A percentile compares a stretch with the other conserved stretches of the same genome.
Conservation (phyloP, 1,284 basidiomycete species). For the Malassezia brasiliensis region DNA sequence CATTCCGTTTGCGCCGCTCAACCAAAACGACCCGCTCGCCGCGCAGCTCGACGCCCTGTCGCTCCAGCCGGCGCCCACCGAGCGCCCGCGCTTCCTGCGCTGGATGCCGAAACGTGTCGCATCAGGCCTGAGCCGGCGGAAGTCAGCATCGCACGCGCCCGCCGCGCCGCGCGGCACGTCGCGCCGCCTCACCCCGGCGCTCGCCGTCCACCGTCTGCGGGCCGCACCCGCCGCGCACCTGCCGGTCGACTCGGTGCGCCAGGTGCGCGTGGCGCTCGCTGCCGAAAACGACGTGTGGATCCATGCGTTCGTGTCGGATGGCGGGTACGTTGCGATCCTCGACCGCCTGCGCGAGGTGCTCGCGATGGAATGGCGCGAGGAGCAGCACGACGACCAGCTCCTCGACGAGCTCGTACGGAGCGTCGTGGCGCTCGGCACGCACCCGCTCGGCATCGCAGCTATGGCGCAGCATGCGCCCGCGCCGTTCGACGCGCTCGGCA, state of each 20-base stretch:
- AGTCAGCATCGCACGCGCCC: neutral
- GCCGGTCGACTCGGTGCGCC: slow-evolving; percentile 18
- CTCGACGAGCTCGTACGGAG: slow-evolving; percentile 85
- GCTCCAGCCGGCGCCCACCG: neutral
- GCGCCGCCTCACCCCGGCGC: neutral
- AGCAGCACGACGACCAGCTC: slow-evolving; percentile 81
- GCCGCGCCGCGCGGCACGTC: neutral
- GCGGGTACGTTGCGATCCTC: slow-evolving; percentile 75
- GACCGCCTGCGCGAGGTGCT: slow-evolving; percentile 82
- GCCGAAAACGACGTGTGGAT: slow-evolving; percentile 62
- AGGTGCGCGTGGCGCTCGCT: slow-evolving; percentile 38
- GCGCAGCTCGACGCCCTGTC: neutral
- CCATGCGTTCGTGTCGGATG: slow-evolving; percentile 69
- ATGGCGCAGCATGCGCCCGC: slow-evolving; percentile 71
- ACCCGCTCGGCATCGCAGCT: slow-evolving; percentile 61
- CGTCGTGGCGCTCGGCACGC: slow-evolving; percentile 83
- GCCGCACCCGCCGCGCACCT: neutral
- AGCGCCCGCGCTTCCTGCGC: neutral
- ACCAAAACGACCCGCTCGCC: neutral
- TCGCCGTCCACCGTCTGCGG: neutral
- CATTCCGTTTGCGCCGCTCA: neutral
- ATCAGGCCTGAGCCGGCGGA: neutral
- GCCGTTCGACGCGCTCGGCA: slow-evolving; percentile 72
- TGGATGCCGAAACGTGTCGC: neutral
- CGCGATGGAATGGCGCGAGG: slow-evolving; percentile 93